Evolutionary conservation across 108 stramenopile genomes (phyloP), one percentile per base, ranked within the genome.

Genomic region (Aurantiochytrium sp.): DNA sequence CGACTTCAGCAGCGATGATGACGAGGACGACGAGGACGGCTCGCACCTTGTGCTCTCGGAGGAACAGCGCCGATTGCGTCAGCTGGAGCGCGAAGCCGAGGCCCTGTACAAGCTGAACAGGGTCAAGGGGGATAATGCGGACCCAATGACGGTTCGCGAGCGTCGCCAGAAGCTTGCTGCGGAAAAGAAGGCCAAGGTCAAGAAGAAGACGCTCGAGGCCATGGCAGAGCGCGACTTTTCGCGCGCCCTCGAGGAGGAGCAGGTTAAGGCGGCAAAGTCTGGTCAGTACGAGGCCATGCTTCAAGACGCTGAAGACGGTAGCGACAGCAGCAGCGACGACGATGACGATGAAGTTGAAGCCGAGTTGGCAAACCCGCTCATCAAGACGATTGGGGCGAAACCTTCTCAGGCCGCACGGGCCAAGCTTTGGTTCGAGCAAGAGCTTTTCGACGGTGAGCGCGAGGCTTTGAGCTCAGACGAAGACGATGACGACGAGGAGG

Each of bases 381-480:
- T 89, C 92, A 97, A 69, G 64, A 1, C 64, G 35, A 69, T 69
- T 3, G 64, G 42, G 64, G 1, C 64, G 21, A 69, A 69, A 23
- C 64, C 64, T 4, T 69, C 64, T 4, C 90, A 92, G 92, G 29
- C 89, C 92, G 87, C 93, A 95, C 89, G 97, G 95, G 89, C 93
- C 91, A 89, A 95, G 96, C 3, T 95, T 94, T 59, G 96, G 94
- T 89, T 95, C 94, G 90, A 94, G 94, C 19, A 97, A 96, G 90
- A 92, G 96, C 59, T 95, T 92, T 71, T 97, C 96, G 87, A 97
- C 95, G 92, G 93, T 90, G 92, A 89, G 28, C 93, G 91, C 28
- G 93, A 92, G 35, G 92, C 93, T 57, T 91, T 89, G 35, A 90
- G 96, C 58, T 60, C 89, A 5, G 96, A 96, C n/a, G 88, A 90